Evolutionary conservation across 139 green algal species (phyloP).

Genomic region (Chlamydomonas urium): DNA sequence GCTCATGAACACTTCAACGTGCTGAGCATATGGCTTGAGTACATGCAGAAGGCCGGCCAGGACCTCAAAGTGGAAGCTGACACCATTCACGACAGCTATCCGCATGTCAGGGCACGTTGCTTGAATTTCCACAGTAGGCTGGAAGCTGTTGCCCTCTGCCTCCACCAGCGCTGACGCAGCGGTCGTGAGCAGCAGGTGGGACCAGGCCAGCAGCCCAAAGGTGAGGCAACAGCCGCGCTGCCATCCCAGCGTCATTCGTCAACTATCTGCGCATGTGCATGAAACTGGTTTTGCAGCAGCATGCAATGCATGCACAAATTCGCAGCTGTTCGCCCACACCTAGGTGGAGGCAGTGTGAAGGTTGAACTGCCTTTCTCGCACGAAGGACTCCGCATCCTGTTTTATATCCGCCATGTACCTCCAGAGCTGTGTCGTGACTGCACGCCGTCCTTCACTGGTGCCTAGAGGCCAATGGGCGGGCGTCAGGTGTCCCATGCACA

Average conservation of each 20-base stretch:
- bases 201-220: background rate
- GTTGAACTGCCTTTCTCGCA: too few species aligned
- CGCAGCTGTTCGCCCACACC: too few species aligned
- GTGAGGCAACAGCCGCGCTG: background rate
- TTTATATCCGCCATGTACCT: too few species aligned
- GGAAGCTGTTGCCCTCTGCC: background rate
- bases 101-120: slow-evolving; percentile 25
- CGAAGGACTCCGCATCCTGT: too few species aligned
- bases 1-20: slow-evolving; percentile 27
- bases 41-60: slow-evolving; percentile 30
- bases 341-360: too few species aligned
- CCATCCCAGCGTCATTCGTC: background rate
- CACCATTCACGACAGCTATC: slow-evolving; percentile 50
- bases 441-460: too few species aligned
- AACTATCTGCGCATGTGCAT: too few species aligned
- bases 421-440: too few species aligned
- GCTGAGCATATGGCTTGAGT: slow-evolving; percentile 18
- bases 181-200: background rate
- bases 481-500: too few species aligned
- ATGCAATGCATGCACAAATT: too few species aligned
- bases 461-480: too few species aligned
- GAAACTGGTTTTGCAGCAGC: too few species aligned
- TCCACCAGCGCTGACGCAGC: background rate
- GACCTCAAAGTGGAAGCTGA: slow-evolving; percentile 45
- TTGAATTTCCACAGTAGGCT: background rate